A percentile compares a stretch with the other conserved stretches of the same genome.
These are phyloP conservation scores for Hypsizygus marmoreus DNA, from an alignment of 768 basidiomycete genomes.

Conservation along the genomic window DNA sequence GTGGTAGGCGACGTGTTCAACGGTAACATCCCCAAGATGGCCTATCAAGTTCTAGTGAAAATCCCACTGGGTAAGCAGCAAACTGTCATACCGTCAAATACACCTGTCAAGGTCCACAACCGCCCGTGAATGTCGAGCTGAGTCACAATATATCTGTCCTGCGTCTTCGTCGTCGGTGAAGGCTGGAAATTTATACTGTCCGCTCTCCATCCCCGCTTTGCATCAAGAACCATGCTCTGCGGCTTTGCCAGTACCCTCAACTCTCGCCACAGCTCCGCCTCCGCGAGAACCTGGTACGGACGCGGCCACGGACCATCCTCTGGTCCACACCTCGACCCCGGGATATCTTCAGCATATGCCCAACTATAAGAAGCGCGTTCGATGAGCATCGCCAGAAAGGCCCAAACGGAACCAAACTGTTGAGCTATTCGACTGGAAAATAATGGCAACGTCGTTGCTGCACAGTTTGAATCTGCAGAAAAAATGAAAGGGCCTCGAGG, in stretches of 20 bases:
- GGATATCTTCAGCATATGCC: slow-evolving; percentile 62
- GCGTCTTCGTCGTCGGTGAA: slow-evolving; percentile 51
- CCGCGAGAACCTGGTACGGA: slow-evolving; percentile 51
- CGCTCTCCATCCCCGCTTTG: slow-evolving; percentile 37
- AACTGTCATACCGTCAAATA: slow-evolving; percentile 61
- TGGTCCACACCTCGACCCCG: slow-evolving; percentile 60
- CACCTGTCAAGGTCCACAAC: slow-evolving; percentile 66
- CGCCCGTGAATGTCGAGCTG: slow-evolving; percentile 56
- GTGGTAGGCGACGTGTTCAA: slow-evolving; percentile 67
- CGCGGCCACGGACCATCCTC: slow-evolving; percentile 70
- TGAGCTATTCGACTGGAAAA: slow-evolving; percentile 11
- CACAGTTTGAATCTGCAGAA: neutral
- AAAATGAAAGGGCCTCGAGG: slow-evolving; percentile 1
- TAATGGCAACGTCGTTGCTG: slow-evolving; percentile 14
- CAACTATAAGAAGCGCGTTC: slow-evolving; percentile 39
- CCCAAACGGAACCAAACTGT: slow-evolving; percentile 16
- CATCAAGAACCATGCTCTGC: slow-evolving; percentile 42
- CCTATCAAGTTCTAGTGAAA: slow-evolving; percentile 36
- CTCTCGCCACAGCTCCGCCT: slow-evolving; percentile 55
- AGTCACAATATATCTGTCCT: slow-evolving; percentile 65
- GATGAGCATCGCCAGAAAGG: slow-evolving; percentile 39
- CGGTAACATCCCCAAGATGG: slow-evolving; percentile 70
- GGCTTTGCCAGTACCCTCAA: slow-evolving; percentile 54
- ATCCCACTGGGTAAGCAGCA: slow-evolving; percentile 8
- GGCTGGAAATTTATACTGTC: slow-evolving; percentile 73